Evolutionary conservation across 192 early-diverging fungal species (phyloP), one percentile per base, ranked within the genome.

Genomic region (Radiomyces spectabilis): DNA sequence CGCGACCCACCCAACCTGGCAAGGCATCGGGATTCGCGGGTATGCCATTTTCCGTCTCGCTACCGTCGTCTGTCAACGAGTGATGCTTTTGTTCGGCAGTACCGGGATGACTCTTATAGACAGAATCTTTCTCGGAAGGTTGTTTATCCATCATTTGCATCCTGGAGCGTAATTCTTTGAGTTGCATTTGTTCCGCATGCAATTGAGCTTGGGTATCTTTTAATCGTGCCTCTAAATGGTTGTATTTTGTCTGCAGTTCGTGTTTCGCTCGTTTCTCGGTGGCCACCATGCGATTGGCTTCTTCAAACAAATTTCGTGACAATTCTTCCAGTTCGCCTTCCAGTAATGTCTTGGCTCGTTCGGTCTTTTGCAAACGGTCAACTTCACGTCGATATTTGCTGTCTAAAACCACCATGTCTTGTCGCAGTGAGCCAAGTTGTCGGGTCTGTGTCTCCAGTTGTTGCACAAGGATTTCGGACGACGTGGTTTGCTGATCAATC

Each of bases 291-390:
- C 77, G 78, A 51, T 98, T 95, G 1, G 96, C 96, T 63, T 97
- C 91, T 54, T 94, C 90, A 68, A 98, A 94, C 22, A 98, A 69
- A 30, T 80, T 80, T 32, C 82, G 80, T 19, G 89, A 93, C 25
- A 98, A 71, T 32, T 97, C 93, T 53, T 97, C 96, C 5, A 98
- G 71, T 65, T 98, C 96, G 7, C 81, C 82, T 66, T 97, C 90
- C 7, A 98, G 79, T 24, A 85, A 78, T 47, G 92, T 88, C 49
- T 92, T 95, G 35, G 86, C 85, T 53, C 86, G 81, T 48, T 93
- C 86, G 41, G 94, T 75, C 61, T 96, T 91, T 2, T 82, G 85
- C 1, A 82, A 77, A 54, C 82, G 79, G 53, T 90, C 83, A 37
- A 93, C 84, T 67, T 89, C 86, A 51, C 89, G 87, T 13, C 83